These are phyloP conservation scores for Fusarium nygamai DNA, from an alignment of 2,329 filamentous ascomycete genomes.

Conservation along the genomic window DNA sequence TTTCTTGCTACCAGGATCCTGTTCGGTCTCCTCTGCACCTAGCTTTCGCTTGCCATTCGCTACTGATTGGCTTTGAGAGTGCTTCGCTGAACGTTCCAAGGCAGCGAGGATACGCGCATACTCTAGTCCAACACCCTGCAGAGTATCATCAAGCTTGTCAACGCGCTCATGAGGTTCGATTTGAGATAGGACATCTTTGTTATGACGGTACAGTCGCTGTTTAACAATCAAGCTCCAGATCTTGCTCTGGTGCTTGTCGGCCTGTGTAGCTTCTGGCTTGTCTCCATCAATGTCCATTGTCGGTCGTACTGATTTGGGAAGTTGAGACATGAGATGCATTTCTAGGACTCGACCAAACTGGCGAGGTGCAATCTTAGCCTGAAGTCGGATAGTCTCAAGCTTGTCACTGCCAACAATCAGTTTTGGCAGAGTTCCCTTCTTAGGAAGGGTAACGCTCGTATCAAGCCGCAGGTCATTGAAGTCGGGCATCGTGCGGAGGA, in stretches of 20 bases:
- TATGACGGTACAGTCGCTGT: constrained; percentile 78
- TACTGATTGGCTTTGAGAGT: constrained; percentile 32
- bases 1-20: constrained; percentile 58
- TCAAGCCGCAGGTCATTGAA: constrained; percentile 68
- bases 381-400: constrained; percentile 65
- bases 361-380: constrained; percentile 77
- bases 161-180: constrained; percentile 74
- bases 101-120: constrained; percentile 72
- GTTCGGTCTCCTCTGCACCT: constrained; percentile 40
- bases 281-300: constrained; percentile 55
- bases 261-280: constrained; percentile 57
- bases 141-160: constrained; percentile 76
- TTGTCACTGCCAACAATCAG: constrained; percentile 67
- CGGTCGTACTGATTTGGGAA: constrained; percentile 67
- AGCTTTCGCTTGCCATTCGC: constrained; percentile 60
- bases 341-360: constrained; percentile 81
- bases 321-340: constrained; percentile 74
- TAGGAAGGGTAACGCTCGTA: constrained; percentile 59
- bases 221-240: constrained; percentile 83
- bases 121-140: constrained; percentile 75
- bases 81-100: constrained; percentile 52
- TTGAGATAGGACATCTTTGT: constrained; percentile 75
- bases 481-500: constrained; percentile 67
- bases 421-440: constrained; percentile 57
- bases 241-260: constrained; percentile 70